Conservation (phyloP, 2,329 filamentous ascomycete species). For the Davidsoniella virescens region DNA sequence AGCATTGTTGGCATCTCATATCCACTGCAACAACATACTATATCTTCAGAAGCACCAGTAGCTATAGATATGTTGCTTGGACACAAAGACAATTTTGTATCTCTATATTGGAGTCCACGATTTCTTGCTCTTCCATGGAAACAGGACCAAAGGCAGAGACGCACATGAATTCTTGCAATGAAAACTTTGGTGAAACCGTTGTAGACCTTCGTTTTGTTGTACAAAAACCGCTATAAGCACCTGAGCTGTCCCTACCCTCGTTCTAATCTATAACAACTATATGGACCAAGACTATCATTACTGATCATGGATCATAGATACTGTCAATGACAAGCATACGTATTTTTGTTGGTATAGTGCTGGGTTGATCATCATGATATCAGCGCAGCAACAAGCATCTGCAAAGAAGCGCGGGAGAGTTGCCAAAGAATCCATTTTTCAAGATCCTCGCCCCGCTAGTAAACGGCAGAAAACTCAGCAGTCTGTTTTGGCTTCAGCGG, state of each 20-base stretch:
- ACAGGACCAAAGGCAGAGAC: conserved; percentile 11
- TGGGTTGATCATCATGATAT: not conserved
- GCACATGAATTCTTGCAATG: not conserved
- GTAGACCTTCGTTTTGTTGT: conserved; percentile 1
- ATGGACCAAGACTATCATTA: not conserved
- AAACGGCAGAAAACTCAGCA: too few species aligned
- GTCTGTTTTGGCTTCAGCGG: too few species aligned
- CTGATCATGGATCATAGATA: not conserved
- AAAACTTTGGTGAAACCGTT: conserved; percentile 3
- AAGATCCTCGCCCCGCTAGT: too few species aligned
- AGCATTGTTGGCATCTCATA: not conserved
- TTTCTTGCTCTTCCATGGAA: conserved; percentile 1
- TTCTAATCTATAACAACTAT: not conserved
- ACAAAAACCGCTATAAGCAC: conserved; percentile 6
- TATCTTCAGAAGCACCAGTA: too few species aligned
- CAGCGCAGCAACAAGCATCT: not conserved
- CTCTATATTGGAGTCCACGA: conserved; percentile 10
- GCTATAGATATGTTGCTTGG: too few species aligned
- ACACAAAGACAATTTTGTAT: not conserved
- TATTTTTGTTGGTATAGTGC: not conserved
- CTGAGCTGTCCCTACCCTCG: conserved; percentile 3
- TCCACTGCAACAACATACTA: not conserved
- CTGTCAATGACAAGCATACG: not conserved
- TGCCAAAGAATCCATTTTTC: not conserved
- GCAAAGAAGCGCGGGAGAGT: not conserved